Evolutionary conservation across 805 yeast species (phyloP).

Genomic region (Monosporozyma siamensis): DNA sequence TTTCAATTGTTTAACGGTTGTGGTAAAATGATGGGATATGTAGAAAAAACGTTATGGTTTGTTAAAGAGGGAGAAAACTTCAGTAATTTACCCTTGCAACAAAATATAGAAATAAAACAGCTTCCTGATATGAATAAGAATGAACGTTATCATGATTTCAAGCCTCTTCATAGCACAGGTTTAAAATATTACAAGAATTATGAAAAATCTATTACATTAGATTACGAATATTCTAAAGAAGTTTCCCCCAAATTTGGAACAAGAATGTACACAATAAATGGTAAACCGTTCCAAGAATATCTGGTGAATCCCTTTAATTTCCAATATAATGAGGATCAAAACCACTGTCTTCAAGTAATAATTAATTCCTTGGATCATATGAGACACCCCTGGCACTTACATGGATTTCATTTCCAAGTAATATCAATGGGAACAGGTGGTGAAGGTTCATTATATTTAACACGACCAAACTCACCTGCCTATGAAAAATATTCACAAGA

Average conservation of each 20-base stretch:
- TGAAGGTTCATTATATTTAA: constrained; percentile 29
- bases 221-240: constrained; percentile 42
- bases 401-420: constrained; percentile 50
- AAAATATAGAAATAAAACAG: constrained; percentile 31
- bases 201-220: constrained; percentile 24
- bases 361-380: constrained; percentile 60
- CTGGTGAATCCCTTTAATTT: constrained; percentile 31
- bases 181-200: constrained; percentile 8
- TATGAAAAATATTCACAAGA: constrained; percentile 26
- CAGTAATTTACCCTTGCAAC: not conserved
- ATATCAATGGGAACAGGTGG: constrained; percentile 39
- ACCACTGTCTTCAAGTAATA: constrained; percentile 47
- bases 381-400: constrained; percentile 57
- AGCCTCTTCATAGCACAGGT: constrained; percentile 6
- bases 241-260: constrained; percentile 31
- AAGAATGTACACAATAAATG: constrained; percentile 41
- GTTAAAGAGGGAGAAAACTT: constrained; percentile 2
- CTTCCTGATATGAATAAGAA: constrained; percentile 23
- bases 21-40: constrained; percentile 43
- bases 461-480: constrained; percentile 34
- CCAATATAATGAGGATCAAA: constrained; percentile 21
- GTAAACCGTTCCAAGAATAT: constrained; percentile 51
- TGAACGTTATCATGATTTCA: constrained; percentile 18
- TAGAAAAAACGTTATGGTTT: constrained; percentile 27
- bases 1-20: constrained; percentile 39